Evolutionary conservation across 2,329 filamentous ascomycete genomes (phyloP).

Genomic region (Cercospora sp.): DNA sequence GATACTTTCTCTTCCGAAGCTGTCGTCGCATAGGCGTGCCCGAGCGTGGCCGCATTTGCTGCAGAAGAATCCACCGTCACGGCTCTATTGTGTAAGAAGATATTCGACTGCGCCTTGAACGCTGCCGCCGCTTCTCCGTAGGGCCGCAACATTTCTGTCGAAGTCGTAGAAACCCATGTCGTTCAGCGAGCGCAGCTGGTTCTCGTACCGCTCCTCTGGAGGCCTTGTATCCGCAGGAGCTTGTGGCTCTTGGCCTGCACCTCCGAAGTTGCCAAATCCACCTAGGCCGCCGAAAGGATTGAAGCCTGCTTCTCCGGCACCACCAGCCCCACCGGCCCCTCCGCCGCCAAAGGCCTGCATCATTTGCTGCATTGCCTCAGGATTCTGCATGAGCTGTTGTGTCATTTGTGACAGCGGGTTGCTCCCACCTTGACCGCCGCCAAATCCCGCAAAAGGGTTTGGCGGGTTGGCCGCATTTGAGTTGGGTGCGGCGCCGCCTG

Average conservation of each 20-base stretch:
- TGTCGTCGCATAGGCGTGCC: not conserved
- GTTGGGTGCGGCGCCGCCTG: conserved; percentile 35
- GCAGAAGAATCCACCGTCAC: conserved; percentile 1
- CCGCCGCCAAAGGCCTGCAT: conserved; percentile 58
- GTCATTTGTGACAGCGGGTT: conserved; percentile 53
- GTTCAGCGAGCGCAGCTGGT: conserved; percentile 88
- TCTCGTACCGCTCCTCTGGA: conserved; percentile 89
- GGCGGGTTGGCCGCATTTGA: conserved; percentile 40
- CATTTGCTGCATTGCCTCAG: conserved; percentile 56
- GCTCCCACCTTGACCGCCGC: conserved; percentile 33
- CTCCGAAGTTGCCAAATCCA: conserved; percentile 31
- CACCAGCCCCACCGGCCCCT: conserved; percentile 42
- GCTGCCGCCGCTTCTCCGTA: conserved; percentile 86
- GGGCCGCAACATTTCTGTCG: conserved; percentile 83
- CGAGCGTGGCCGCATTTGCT: not conserved
- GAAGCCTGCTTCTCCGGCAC: conserved; percentile 42
- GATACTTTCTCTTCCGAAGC: not conserved
- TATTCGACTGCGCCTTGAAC: conserved; percentile 89
- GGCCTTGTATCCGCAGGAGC: conserved; percentile 77
- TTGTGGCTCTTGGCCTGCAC: conserved; percentile 43
- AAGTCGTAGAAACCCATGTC: conserved; percentile 99
- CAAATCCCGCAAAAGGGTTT: conserved; percentile 69
- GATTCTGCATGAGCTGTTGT: conserved; percentile 57
- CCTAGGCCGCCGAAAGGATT: conserved; percentile 48
- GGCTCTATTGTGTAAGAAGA: conserved; percentile 46